Percentiles rank a stretch among this genome's conserved stretches.
These are phyloP conservation scores for Rosa multiflora DNA, from an alignment of 306 rosid species.

Conservation along the genomic window DNA sequence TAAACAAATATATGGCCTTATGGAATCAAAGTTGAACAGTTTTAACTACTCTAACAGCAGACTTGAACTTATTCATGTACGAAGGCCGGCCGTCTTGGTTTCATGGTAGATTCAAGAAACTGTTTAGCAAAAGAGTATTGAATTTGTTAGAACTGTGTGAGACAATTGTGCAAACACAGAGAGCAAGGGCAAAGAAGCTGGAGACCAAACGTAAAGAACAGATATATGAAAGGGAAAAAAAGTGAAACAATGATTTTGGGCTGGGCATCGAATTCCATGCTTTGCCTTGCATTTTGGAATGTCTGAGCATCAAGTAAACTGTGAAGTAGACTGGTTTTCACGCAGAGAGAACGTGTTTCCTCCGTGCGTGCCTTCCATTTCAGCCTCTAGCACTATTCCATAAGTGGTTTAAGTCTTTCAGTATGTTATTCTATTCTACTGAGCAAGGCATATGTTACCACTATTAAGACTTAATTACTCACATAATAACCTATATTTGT, in stretches of 20 bases:
- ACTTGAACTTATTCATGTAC: constrained; percentile 7
- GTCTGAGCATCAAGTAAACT: constrained; percentile 34
- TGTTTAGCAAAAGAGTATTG: background rate
- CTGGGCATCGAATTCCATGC: constrained; percentile 28
- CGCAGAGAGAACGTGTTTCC: background rate
- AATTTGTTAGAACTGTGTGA: background rate
- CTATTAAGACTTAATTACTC: no score
- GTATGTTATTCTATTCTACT: no score
- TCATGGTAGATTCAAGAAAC: background rate
- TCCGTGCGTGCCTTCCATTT: constrained; percentile 3
- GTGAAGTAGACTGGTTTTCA: background rate
- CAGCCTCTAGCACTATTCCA: background rate
- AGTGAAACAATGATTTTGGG: constrained; percentile 21
- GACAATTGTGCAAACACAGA: background rate
- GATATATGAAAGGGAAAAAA: background rate
- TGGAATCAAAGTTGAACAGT: background rate
- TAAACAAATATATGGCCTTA: background rate
- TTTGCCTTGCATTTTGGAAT: constrained; percentile 29
- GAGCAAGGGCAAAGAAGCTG: background rate
- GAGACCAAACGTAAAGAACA: background rate
- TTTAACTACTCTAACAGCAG: background rate
- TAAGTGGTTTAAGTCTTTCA: background rate
- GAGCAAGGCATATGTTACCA: no score
- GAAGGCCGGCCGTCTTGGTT: background rate
- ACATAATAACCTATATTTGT: no score